Conservation (phyloP, 768 basidiomycete genomes). For the Dacryopinax spathularia region DNA sequence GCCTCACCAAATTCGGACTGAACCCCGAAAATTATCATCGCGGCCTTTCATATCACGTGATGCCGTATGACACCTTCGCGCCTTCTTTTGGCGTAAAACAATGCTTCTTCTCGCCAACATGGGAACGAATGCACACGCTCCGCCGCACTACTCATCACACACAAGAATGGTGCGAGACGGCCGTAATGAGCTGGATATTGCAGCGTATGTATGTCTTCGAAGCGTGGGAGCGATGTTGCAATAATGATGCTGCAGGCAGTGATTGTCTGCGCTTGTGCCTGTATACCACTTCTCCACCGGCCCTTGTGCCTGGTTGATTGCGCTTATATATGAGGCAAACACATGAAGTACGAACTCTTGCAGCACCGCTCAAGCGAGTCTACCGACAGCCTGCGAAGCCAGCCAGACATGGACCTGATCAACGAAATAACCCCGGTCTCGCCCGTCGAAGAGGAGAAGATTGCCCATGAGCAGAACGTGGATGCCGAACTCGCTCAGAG, state of each 20-base stretch:
- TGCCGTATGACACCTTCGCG: constrained; percentile 2
- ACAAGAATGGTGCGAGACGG: not conserved
- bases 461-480: too few species aligned
- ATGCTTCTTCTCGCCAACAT: not conserved
- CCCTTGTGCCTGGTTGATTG: not conserved
- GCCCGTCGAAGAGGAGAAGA: not conserved
- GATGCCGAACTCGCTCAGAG: not conserved
- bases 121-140: too few species aligned
- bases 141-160: not conserved
- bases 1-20: too few species aligned
- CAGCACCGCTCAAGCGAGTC: too few species aligned
- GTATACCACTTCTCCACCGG: not conserved
- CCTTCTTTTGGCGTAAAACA: not conserved
- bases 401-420: not conserved
- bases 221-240: too few species aligned
- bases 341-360: too few species aligned
- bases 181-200: too few species aligned
- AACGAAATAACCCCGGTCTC: not conserved
- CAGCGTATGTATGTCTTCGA: too few species aligned
- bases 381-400: not conserved
- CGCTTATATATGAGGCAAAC: not conserved
- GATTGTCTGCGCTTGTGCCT: too few species aligned
- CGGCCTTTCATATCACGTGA: too few species aligned
- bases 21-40: too few species aligned
- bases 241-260: not conserved